Evolutionary conservation across 2,329 filamentous ascomycete genomes (phyloP), one percentile per base, ranked within the genome.

Genomic region (Pseudopyrenochaeta lycopersici): DNA sequence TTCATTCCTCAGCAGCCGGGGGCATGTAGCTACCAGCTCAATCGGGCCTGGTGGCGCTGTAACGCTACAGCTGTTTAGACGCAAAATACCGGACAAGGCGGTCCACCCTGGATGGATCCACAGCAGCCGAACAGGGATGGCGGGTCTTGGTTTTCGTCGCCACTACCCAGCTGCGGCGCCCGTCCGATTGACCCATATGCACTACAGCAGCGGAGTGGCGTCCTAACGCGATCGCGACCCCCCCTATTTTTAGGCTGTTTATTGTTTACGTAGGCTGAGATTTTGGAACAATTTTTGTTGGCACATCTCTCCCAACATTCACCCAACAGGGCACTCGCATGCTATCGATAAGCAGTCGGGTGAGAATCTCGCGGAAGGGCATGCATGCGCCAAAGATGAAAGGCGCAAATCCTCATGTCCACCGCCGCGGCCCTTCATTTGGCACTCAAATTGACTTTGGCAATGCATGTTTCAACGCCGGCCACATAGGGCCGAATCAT

Each of bases 181-280:
- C 52, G 41, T 56, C 54, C 54, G 56, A 56, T 57, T 56, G 60
- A 55, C 54, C 54, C 50, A 67, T 59, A 47, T 46, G 59, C 47
- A 57, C 46, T 51, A 55, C 50, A 31, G 53, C 55, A 39, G 48
- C 42, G 12, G 35, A 38, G 63, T 61, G 63, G 63, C 58, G 58
- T 48, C 33, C 46, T 41, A 42, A 44, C 29, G 38, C 23, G 21
- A 56, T 39, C 18, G 12, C 38, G 46, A 27, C 50, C 54, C 50
- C 54, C 50, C 63, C 58, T 65, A 66, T 65, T 62, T 65, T 66
- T 65, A 60, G 54, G 29, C 46, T 15, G 15, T 54, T 43, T 46
- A 54, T 51, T 60, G 43, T 53, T 57, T 54, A 42, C 35, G 33
- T 23, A 46, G 31, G n/a, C 47, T 51, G 47, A 48, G 51, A 48